Evolutionary conservation across 208 protist genomes (phyloP), one percentile per base, ranked within the genome.

Genomic region (Vickermania ingenoplastis): DNA sequence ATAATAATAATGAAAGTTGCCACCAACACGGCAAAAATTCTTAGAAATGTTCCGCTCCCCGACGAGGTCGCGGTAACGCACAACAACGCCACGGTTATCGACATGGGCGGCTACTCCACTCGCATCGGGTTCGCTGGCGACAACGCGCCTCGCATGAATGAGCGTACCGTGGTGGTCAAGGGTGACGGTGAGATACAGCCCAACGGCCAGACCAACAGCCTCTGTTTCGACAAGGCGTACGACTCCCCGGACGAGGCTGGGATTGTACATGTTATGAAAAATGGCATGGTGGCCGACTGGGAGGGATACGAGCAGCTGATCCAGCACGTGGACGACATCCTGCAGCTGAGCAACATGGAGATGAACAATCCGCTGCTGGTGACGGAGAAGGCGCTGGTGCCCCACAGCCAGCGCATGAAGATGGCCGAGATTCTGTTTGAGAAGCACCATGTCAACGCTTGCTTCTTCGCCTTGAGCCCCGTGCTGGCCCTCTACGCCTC

Each of bases 351-450:
- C 61, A 75, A 73, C 27, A 65, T 75, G 29, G 85, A 91, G 25
- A 24, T 76, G 58, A 72, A 79, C 53, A 83, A 81, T 2, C 88
- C 89, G n/a, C 36, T 96, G 41, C 61, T 97, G 17, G 13, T 97
- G 23, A 91, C 89, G 30, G 90, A 97, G 68, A 86, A 94, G 67
- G 74, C 82, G 24, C 73, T 96, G 22, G 82, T 92, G 45, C 81
- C 91, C 27, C 71, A 68, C 7, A 74, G 61, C 14, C 89, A 97
- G 63, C 78, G 93, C 21, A 81, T 95, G 57, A 77, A 79, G 54
- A 81, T 95, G 53, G 75, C 77, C 21, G 83, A 97, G 67, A 66
- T 97, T 0, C 68, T 97, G 2, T 93, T 94, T 51, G 92, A 97
- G 72, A 90, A 81, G 54, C 79, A 85, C 69, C 55, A 67, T 28